Evolutionary conservation across 768 basidiomycete genomes (phyloP).

Genomic region (Boletellus ananas): DNA sequence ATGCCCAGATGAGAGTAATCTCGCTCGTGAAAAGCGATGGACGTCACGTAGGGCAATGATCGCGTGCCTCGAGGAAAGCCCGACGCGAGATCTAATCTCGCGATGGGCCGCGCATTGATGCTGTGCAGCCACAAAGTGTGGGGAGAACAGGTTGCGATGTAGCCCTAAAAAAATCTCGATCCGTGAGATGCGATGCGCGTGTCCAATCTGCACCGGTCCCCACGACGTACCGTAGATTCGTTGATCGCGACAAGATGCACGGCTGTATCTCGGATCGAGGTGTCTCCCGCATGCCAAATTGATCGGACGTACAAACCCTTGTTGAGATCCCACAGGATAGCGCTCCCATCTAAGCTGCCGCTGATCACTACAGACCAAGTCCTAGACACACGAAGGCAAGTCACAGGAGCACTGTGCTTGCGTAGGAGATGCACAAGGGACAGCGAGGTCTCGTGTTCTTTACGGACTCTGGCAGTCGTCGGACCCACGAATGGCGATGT

Average conservation of each 20-base stretch:
- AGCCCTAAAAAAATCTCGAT: slow-evolving; percentile 52
- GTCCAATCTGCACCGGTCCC: no score
- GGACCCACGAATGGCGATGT: slow-evolving; percentile 21
- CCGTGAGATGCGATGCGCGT: not conserved
- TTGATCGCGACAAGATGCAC: slow-evolving; percentile 76
- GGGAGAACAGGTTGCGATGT: slow-evolving; percentile 80
- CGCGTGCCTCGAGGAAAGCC: slow-evolving; percentile 39
- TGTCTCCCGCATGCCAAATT: slow-evolving; percentile 58
- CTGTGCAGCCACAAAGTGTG: slow-evolving; percentile 75
- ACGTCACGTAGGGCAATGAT: slow-evolving; percentile 52
- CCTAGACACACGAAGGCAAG: slow-evolving; percentile 67
- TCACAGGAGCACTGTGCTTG: slow-evolving; percentile 67
- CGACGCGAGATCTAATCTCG: slow-evolving; percentile 55
- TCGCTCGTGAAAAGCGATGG: slow-evolving; percentile 83
- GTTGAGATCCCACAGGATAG: slow-evolving; percentile 89
- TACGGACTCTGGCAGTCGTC: slow-evolving; percentile 11
- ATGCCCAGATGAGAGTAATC: slow-evolving; percentile 78
- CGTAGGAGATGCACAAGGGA: slow-evolving; percentile 72
- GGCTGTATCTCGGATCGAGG: slow-evolving; percentile 29
- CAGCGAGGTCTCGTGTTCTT: slow-evolving; percentile 27
- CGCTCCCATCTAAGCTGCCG: slow-evolving; percentile 82
- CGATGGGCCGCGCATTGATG: slow-evolving; percentile 79
- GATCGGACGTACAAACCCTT: slow-evolving; percentile 75
- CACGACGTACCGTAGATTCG: slow-evolving; percentile 71
- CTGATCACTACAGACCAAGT: slow-evolving; percentile 83